Base-by-base conservation (phyloP, 305 asterid species). In the Caryopteris hybrid region DNA sequence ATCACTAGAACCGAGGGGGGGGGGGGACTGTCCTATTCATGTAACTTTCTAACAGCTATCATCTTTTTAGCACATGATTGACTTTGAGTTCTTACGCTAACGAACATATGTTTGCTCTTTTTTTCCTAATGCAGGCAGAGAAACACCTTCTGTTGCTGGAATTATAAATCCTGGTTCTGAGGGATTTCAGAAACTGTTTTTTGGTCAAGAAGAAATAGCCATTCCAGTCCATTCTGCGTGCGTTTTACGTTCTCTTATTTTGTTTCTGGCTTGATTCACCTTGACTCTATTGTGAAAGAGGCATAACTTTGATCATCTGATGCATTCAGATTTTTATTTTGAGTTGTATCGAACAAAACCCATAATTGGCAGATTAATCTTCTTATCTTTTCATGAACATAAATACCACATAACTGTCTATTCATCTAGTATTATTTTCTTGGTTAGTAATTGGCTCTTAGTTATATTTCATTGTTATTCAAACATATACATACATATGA, bases 131-230 rank as follows among this genome's bases (percentile, higher is more conserved):
- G 61, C 81, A 95, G 98, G 96, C 66, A 90, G 96, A 74, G 97
- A 88, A 83, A 88, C 92, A 20, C 98, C 99, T 69, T 95, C 98
- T 54, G 97, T 95, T 75, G 97, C 99, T 47, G 98, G 99, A 78
- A 91, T 95, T 53, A 85, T 91, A 65, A 92, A 89, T 81, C 99
- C 99, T 55, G 99, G 99, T 78, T 84, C 98, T 36, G 99, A 95
- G 85, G 99, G 99, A 42, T 95, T 95, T 80, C 99, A 95, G 84
- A 95, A 95, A 62, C 88, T 95, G 54, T 95, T 95, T 79, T 95
- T 95, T 55, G 98, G 99, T 59, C 98, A 95, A 73, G 99, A 88
- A 74, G 96, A 88, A 78, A 88, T 90, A 2, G 96, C 95, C 46
- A 90, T 86, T 76, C 96, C 92, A 34, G 97, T 90, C 41, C 96